phyloP scores from a whole-genome alignment of 2,329 filamentous ascomycete genomes.

The Diaporthe longicolla region DNA sequence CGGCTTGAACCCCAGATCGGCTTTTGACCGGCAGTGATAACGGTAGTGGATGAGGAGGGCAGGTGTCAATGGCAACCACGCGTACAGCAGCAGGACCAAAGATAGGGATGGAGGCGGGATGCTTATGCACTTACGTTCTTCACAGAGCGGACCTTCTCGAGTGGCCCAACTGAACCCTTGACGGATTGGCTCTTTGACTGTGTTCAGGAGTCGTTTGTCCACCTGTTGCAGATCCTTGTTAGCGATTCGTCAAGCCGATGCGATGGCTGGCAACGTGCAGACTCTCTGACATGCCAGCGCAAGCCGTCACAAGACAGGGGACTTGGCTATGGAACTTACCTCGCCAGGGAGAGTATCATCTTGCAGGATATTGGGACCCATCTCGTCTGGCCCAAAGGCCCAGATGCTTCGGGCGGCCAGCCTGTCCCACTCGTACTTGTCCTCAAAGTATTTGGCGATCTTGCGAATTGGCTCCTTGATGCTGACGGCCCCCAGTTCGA shows the following conservation, averaged over 20 bases:
- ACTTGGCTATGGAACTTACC: slow-evolving; percentile 59
- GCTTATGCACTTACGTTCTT: slow-evolving; percentile 82
- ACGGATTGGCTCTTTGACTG: slow-evolving; percentile 90
- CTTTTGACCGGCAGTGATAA: slow-evolving; percentile 33
- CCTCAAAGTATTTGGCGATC: slow-evolving; percentile 96
- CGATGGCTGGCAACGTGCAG: slow-evolving; percentile 29
- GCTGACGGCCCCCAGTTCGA: slow-evolving; percentile 89
- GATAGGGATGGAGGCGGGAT: slow-evolving; percentile 44
- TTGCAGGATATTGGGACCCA: slow-evolving; percentile 94
- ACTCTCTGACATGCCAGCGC: slow-evolving; percentile 22
- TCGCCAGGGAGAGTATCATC: slow-evolving; percentile 96
- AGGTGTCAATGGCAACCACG: slow-evolving; percentile 30
- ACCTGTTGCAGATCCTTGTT: slow-evolving; percentile 64
- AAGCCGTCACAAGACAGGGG: slow-evolving; percentile 1
- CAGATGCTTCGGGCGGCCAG: slow-evolving; percentile 95
- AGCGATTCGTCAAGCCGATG: slow-evolving; percentile 34
- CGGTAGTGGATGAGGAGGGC: slow-evolving; percentile 19
- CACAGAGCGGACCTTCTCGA: slow-evolving; percentile 93
- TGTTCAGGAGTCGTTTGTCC: slow-evolving; percentile 89
- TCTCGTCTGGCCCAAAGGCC: slow-evolving; percentile 97
- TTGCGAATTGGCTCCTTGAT: slow-evolving; percentile 94
- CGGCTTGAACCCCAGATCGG: slow-evolving; percentile 18
- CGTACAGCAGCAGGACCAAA: slow-evolving; percentile 33
- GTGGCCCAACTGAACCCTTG: slow-evolving; percentile 98
- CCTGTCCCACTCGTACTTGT: slow-evolving; percentile 97